Evolutionary conservation across 805 yeast species (phyloP), one percentile per base, ranked within the genome.

Genomic region (Lipomyces orientalis): DNA sequence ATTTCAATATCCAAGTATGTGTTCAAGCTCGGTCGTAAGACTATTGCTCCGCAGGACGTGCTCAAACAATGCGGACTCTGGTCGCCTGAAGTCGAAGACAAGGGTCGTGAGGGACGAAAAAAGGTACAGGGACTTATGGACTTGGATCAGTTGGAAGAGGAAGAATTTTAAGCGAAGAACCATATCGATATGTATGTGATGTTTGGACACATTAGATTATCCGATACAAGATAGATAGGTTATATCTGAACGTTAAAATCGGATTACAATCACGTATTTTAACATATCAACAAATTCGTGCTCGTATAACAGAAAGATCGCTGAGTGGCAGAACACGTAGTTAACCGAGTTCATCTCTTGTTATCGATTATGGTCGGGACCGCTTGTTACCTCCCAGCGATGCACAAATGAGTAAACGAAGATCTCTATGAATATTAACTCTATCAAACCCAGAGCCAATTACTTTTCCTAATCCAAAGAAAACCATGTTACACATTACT

Each of bases 1-100:
- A 79, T 87, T 25, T 86, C 89, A 1, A 76, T 92, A 33, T 89
- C 97, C 9, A 91, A 89, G 77, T 89, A 92, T 72, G 97, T 93
- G 1, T 84, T 93, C 75, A 93, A 93, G 79, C 83, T 86, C 69
- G 91, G 91, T 37, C 83, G 96, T 73, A 84, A 85, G 75, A 93
- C 98, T 0, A 84, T 93, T 58, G 76, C 82, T 4, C 97, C 97
- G 1, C 79, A 74, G 22, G 88, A 84, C 4, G 87, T 37, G 1
- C 43, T 79, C 54, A 54, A 60, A 14, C 25, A 39, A 12, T 84
- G 87, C 73, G 92, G 90, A 0, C 76, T 88, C 34, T 84, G 81
- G 75, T 84, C 81, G 64, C 87, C 84, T 0, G 85, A 83, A 62
- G 86, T 82, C 33, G 87, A 80, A 66, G 72, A 54, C 10, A 62